Percentiles rank a stretch among this genome's conserved stretches.
These are phyloP conservation scores for Colletotrichum sp. DNA, from an alignment of 2,329 filamentous ascomycete genomes.

Conservation along the genomic window DNA sequence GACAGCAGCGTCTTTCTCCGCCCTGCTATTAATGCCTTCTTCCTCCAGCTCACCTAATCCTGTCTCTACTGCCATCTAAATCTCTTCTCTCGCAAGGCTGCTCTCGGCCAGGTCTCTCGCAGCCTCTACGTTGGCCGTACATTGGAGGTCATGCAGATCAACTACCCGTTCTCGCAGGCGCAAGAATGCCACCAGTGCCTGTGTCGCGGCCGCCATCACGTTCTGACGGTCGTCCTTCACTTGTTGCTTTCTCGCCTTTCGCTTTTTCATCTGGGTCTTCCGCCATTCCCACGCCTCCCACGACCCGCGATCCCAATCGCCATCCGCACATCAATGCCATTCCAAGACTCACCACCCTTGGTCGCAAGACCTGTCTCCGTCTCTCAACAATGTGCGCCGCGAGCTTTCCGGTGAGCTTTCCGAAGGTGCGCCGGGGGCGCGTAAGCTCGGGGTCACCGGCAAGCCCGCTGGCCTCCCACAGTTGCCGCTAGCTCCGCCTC, in stretches of 20 bases:
- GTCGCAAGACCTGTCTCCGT: background rate
- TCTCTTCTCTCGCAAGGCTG: background rate
- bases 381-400: background rate
- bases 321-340: background rate
- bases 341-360: background rate
- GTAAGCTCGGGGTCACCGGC: background rate
- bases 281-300: background rate
- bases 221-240: background rate
- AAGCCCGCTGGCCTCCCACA: background rate
- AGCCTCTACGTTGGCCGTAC: background rate
- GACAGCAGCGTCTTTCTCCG: background rate
- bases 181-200: background rate
- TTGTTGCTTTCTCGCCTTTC: background rate
- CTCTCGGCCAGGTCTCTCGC: background rate
- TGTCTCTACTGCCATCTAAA: background rate
- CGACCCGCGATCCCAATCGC: background rate
- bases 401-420: background rate
- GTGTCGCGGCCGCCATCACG: background rate
- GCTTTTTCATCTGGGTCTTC: background rate
- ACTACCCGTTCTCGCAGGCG: background rate
- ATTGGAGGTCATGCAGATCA: background rate
- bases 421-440: background rate
- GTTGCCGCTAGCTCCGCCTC: background rate
- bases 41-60: background rate
- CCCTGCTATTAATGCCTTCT: background rate